Evolutionary conservation across 345 rosid species (phyloP), one percentile per base, ranked within the genome.

Genomic region (Arabidopsis suecica): DNA sequence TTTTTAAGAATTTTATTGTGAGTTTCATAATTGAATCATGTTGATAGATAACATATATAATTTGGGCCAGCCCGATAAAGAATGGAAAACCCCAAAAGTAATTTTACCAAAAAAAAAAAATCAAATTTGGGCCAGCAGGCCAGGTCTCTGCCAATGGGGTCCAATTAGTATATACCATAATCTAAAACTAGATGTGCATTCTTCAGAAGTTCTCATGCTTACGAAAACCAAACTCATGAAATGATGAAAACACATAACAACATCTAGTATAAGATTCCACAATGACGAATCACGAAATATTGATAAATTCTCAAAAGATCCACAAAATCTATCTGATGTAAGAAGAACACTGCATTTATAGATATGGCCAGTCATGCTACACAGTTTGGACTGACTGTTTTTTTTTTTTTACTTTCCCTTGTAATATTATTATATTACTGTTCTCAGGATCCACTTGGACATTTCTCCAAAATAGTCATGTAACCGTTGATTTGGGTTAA

Each of bases 291-390:
- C 41, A 61, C 41, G 42, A 41, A 37, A 23, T 50, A 49, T 64
- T 28, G 25, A 64, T 16, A 20, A 61, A 36, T 37, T 20, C 28
- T 48, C 59, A 60, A 60, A 34, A 42, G 32, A 42, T 61, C 51
- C 7, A 72, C 41, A 50, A 72, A 49, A 61, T 49, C 61, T 71
- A 37, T 40, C 60, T 49, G 14, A 49, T 71, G 75, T 48, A 71
- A 49, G 67, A 60, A 71, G 67, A 60, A 71, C 48, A 47, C 9
- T 59, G 49, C 40, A 60, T 9, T 10, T 36, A 32, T 20, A 37
- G 32, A 59, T 13, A 20, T 47, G 37, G 37, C 47, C 2, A 45
- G 36, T 58, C 50, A 7, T 25, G 42, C 23, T 42, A 7, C 8
- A 61, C 36, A 12, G 20, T 23, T 23, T 40, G 36, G 36, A 61